Percentiles rank a stretch among this genome's conserved stretches.
These are phyloP conservation scores for Hibiscus trionum DNA, from an alignment of 345 rosid species.

Conservation along the genomic window DNA sequence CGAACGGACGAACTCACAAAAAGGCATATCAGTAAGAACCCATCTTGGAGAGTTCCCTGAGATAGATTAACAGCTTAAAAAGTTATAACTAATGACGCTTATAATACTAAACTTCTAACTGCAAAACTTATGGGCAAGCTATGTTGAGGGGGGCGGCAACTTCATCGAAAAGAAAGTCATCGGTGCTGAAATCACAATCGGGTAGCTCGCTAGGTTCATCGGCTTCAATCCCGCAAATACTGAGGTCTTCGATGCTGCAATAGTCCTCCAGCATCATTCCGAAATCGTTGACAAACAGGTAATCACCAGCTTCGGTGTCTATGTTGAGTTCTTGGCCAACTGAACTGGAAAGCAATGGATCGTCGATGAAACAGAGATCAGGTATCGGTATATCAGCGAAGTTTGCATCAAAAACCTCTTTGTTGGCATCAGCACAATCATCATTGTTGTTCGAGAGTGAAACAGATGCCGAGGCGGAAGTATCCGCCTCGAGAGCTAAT, in stretches of 20 bases:
- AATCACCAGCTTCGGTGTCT: slow-evolving; percentile 32
- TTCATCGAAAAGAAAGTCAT: slow-evolving; percentile 1
- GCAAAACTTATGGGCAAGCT: slow-evolving; percentile 83
- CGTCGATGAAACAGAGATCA: slow-evolving; percentile 37
- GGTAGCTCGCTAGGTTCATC: slow-evolving; percentile 61
- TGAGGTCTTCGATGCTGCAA: slow-evolving; percentile 48
- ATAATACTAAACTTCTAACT: slow-evolving; percentile 28
- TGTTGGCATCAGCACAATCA: slow-evolving; percentile 4
- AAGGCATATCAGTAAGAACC: slow-evolving; percentile 12
- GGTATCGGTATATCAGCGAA: slow-evolving; percentile 39
- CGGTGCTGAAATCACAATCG: slow-evolving; percentile 42
- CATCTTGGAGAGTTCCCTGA: slow-evolving; percentile 12
- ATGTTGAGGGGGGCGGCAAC: slow-evolving; percentile 28
- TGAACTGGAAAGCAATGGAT: slow-evolving; percentile 26
- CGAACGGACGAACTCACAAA: slow-evolving; percentile 18
- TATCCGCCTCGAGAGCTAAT: slow-evolving; percentile 39
- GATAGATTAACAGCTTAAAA: slow-evolving; percentile 1
- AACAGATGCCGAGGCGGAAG: slow-evolving; percentile 34
- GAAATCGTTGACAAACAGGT: slow-evolving; percentile 39
- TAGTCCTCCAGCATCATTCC: slow-evolving; percentile 39
- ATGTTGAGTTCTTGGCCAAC: slow-evolving; percentile 34
- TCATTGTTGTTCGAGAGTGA: slow-evolving; percentile 7
- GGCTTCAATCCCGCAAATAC: slow-evolving; percentile 37
- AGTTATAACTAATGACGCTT: background rate
- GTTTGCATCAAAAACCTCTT: slow-evolving; percentile 18